A percentile compares a stretch with the other conserved stretches of the same genome.
Evolutionary conservation across 805 yeast genomes (phyloP).

Genomic region (Metschnikowia vanudenii): DNA sequence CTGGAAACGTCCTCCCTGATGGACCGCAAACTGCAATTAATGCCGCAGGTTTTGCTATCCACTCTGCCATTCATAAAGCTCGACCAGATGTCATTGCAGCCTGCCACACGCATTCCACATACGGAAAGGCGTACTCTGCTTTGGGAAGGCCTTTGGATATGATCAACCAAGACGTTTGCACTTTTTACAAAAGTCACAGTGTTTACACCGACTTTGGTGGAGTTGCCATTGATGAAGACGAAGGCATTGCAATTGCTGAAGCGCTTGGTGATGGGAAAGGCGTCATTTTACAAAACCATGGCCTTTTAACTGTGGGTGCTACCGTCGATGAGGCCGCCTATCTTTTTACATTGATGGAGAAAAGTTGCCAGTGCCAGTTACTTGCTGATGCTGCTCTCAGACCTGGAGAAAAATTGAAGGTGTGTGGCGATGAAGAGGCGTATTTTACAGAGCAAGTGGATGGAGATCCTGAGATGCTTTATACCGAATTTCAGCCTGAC

Average conservation of each 20-base stretch:
- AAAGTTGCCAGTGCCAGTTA: conserved; percentile 63
- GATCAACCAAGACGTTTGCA: conserved; percentile 77
- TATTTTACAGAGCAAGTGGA: conserved; percentile 58
- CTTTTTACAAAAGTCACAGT: conserved; percentile 61
- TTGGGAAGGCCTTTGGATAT: conserved; percentile 70
- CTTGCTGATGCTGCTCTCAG: conserved; percentile 54
- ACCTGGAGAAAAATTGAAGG: conserved; percentile 38
- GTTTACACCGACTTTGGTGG: conserved; percentile 76
- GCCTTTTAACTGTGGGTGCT: conserved; percentile 64
- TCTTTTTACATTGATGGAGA: conserved; percentile 61
- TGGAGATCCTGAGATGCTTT: conserved; percentile 66
- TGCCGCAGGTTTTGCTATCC: conserved; percentile 70
- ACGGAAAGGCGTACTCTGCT: conserved; percentile 64
- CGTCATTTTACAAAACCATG: conserved; percentile 69
- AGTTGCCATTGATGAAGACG: conserved; percentile 65
- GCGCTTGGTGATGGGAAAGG: conserved; percentile 60
- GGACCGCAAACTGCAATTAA: conserved; percentile 57
- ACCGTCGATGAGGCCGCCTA: conserved; percentile 77
- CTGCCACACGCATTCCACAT: conserved; percentile 65
- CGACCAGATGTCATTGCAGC: conserved; percentile 73
- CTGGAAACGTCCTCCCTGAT: conserved; percentile 59
- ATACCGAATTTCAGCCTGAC: conserved; percentile 74
- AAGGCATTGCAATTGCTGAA: conserved; percentile 59
- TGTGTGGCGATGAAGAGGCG: conserved; percentile 63
- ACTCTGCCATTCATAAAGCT: conserved; percentile 63